A percentile compares a stretch with the other conserved stretches of the same genome.
Evolutionary conservation across 768 basidiomycete genomes (phyloP).

Genomic region (Rossbeevera mucosa): DNA sequence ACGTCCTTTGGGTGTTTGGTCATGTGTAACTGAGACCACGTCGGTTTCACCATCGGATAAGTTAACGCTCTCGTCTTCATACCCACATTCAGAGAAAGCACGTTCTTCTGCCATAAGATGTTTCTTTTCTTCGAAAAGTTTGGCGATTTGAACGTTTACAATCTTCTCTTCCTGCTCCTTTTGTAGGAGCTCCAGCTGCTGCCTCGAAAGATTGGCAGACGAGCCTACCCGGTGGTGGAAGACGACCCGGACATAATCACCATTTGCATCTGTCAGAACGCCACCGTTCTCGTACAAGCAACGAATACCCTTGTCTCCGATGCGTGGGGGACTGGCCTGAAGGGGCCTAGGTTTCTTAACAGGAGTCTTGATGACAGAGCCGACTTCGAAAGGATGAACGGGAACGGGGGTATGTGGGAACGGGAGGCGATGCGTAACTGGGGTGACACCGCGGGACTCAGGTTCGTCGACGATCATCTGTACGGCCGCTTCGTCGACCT

Average conservation of each 20-base stretch:
- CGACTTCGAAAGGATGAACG: conserved; percentile 22
- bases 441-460: conserved; percentile 13
- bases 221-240: conserved; percentile 21
- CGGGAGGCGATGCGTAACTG: neutral
- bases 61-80: conserved; percentile 21
- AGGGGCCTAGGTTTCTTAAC: conserved; percentile 27
- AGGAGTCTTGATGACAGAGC: conserved; percentile 29
- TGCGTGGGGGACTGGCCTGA: conserved; percentile 25
- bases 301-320: conserved; percentile 27
- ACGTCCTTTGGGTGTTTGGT: neutral
- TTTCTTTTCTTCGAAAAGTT: conserved; percentile 8
- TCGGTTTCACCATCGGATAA: conserved; percentile 3
- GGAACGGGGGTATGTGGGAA: conserved; percentile 21
- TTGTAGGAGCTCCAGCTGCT: conserved; percentile 22
- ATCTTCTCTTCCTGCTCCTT: conserved; percentile 10
- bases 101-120: conserved; percentile 6
- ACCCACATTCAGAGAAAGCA: conserved; percentile 3
- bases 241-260: conserved; percentile 13
- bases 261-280: conserved; percentile 11
- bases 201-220: conserved; percentile 21
- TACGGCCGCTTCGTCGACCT: conserved; percentile 2
- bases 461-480: conserved; percentile 14
- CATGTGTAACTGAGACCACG: neutral
- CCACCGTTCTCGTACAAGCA: conserved; percentile 16
- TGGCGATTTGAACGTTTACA: conserved; percentile 8